These are phyloP conservation scores for Debaryomyces maramus DNA, from an alignment of 805 yeast genomes.

Conservation along the genomic window DNA sequence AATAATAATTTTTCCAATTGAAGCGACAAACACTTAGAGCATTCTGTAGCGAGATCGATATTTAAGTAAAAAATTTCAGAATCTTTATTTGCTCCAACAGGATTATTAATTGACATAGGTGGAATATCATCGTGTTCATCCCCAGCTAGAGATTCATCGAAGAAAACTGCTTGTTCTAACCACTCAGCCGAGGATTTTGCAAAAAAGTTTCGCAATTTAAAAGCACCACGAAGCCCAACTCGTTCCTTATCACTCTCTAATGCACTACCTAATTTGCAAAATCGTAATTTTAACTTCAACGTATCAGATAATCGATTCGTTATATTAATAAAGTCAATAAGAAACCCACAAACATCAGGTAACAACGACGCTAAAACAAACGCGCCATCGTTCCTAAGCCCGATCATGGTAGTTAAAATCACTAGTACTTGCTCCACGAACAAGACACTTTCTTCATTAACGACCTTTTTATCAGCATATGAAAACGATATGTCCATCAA, in stretches of 20 bases:
- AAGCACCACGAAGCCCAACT: conserved; percentile 45
- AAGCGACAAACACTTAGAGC: conserved; percentile 56
- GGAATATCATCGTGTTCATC: conserved; percentile 3
- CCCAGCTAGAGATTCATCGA: conserved; percentile 21
- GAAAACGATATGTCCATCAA: conserved; percentile 38
- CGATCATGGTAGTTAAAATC: conserved; percentile 43
- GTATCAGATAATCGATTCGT: conserved; percentile 27
- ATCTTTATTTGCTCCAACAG: conserved; percentile 20
- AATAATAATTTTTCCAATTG: conserved; percentile 57
- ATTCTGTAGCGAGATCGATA: conserved; percentile 63
- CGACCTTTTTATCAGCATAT: conserved; percentile 26
- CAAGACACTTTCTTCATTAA: conserved; percentile 30
- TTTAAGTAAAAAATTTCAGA: conserved; percentile 49
- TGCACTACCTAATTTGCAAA: conserved; percentile 38
- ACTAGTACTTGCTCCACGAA: conserved; percentile 52
- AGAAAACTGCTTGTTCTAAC: conserved; percentile 53
- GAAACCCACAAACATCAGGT: conserved; percentile 28
- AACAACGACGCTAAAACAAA: conserved; percentile 32
- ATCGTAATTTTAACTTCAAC: conserved; percentile 43
- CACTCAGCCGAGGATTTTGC: conserved; percentile 50
- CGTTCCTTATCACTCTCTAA: conserved; percentile 34
- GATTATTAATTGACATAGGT: conserved; percentile 4
- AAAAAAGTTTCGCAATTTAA: conserved; percentile 46
- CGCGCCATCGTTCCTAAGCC: conserved; percentile 34
- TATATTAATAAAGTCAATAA: conserved; percentile 28